These are phyloP conservation scores for Medicago ruthenica DNA, from an alignment of 306 rosid species.

Conservation along the genomic window DNA sequence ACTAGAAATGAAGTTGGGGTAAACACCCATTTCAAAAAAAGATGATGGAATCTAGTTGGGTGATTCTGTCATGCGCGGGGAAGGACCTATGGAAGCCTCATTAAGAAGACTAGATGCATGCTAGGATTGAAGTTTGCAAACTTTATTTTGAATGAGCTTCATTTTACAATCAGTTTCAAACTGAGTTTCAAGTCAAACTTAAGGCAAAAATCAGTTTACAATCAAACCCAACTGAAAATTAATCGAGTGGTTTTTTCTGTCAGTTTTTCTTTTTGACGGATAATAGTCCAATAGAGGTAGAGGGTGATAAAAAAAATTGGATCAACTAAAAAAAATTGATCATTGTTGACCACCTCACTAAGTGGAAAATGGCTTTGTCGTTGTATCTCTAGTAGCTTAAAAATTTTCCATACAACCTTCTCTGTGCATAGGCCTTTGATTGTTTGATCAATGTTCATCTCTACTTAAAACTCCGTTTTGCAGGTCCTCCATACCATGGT, in stretches of 20 bases:
- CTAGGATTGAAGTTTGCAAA: background rate
- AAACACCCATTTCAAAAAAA: too few relatives aligned
- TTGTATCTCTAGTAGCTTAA: background rate
- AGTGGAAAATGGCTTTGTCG: background rate
- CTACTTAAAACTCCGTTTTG: background rate
- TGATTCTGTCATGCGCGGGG: background rate
- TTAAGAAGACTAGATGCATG: background rate
- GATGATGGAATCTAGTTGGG: background rate
- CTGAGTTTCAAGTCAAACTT: background rate
- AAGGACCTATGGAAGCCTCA: background rate
- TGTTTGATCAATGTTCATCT: background rate
- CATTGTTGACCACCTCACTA: background rate
- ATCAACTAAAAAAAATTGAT: too few relatives aligned
- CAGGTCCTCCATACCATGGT: background rate
- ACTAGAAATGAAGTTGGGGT: background rate
- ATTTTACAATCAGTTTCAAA: background rate
- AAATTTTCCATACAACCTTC: too few relatives aligned
- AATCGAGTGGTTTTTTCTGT: background rate
- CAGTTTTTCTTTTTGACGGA: background rate
- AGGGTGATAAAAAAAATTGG: background rate
- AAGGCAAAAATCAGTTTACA: background rate
- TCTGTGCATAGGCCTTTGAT: too few relatives aligned
- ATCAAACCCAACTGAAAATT: background rate
- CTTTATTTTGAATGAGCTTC: background rate
- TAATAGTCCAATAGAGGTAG: background rate